Conservation (phyloP, 2,329 filamentous ascomycete genomes). For the Rhexocercosporidium sp. region DNA sequence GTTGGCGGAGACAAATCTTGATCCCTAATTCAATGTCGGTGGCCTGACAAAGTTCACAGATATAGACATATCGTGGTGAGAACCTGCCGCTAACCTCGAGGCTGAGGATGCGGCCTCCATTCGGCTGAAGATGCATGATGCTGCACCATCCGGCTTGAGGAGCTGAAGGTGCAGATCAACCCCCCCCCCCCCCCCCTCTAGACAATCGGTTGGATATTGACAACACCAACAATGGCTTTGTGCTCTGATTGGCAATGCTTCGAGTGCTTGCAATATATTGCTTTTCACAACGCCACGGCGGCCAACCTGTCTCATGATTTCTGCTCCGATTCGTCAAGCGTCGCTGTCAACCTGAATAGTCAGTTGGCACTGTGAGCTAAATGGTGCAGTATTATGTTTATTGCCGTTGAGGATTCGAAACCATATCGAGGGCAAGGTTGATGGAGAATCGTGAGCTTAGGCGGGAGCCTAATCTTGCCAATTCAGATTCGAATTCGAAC, state of each 20-base stretch:
- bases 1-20: background rate
- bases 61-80: background rate
- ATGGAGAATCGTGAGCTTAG: too few species aligned
- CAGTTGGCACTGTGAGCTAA: background rate
- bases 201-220: background rate
- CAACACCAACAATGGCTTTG: conserved; percentile 2
- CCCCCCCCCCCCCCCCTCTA: too few species aligned
- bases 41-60: background rate
- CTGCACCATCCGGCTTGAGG: background rate
- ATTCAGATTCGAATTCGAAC: too few species aligned
- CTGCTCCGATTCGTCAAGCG: background rate
- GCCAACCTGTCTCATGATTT: background rate
- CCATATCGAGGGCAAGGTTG: too few species aligned
- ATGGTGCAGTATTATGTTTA: too few species aligned
- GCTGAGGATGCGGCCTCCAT: background rate
- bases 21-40: background rate
- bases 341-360: background rate
- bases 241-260: background rate
- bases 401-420: too few species aligned
- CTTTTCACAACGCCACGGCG: background rate
- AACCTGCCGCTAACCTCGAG: background rate
- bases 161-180: background rate
- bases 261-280: background rate
- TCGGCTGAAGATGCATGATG: background rate
- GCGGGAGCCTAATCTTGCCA: too few species aligned